Evolutionary conservation across 139 green algal genomes (phyloP), one percentile per base, ranked within the genome.

Genomic region (Chlamydomonas schloesseri): DNA sequence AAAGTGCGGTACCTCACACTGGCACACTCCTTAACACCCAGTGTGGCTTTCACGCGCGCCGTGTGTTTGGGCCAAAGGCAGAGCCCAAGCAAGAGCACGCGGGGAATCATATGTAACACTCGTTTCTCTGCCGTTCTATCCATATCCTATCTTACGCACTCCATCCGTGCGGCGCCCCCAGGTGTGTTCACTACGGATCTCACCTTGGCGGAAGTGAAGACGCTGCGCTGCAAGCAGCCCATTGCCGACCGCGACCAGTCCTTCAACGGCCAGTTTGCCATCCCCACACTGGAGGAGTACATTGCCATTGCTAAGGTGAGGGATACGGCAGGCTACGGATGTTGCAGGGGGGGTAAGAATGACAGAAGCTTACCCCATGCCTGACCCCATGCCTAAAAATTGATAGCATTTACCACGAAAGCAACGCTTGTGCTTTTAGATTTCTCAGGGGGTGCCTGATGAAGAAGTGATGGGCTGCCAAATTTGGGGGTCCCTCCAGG

Each of bases 111-210:
- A 68, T 28, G 60, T 29, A 13, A 23, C 13, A 13, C 53, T 58
- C 13, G 60, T 6, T 13, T 29, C 60, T n/a, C 6, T 68, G 18
- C 60, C 60, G 21, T n/a, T 29, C 20, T 11, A 29, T 28, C 60
- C n/a, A n/a, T n/a, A 33, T 28, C 31, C 55, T 62, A 23, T 24
- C 55, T 24, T 13, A 23, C 53, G 15, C 53, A 13, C 53, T 15
- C 53, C 53, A 58, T 15, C 53, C 53, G 13, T 58, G 13, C 53
- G 13, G 6, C 29, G 29, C 65, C 15, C 65, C 17, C 70, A 75
- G 77, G 68, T 23, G 37, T 95, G 42, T 93, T 94, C 80, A 71
- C 88, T 1, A 47, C 53, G n/a, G 93, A 95, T 73, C 90, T 95
- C 13, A 94, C 90, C 0, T 70, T 95, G 33, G 88, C 73, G 17